Evolutionary conservation across 768 basidiomycete genomes (phyloP).

Genomic region (Panaeolus papilionaceus): DNA sequence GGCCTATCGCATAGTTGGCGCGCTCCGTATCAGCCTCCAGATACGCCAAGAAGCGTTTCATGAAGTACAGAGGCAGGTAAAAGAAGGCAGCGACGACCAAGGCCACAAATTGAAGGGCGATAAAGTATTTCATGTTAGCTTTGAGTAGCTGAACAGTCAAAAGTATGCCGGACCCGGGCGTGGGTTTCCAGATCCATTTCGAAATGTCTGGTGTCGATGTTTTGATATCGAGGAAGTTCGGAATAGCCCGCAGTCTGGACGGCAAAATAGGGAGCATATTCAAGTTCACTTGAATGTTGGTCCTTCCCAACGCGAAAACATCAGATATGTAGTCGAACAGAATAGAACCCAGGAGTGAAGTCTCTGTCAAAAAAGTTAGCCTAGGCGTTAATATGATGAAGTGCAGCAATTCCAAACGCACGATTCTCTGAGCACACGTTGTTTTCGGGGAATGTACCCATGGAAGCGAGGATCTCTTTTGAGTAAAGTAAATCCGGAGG

Average conservation of each 20-base stretch:
- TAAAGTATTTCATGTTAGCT: slow-evolving; percentile 22
- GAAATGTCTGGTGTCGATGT: slow-evolving; percentile 19
- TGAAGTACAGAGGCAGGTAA: slow-evolving; percentile 45
- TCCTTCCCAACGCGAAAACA: slow-evolving; percentile 25
- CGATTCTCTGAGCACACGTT: slow-evolving; percentile 22
- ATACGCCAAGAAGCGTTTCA: slow-evolving; percentile 62
- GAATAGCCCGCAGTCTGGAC: slow-evolving; percentile 19
- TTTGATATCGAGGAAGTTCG: slow-evolving; percentile 22
- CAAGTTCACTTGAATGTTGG: slow-evolving; percentile 16
- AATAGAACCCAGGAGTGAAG: slow-evolving; percentile 9
- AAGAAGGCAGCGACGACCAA: slow-evolving; percentile 26
- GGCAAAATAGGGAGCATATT: slow-evolving; percentile 25
- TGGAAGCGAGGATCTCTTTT: slow-evolving; percentile 9
- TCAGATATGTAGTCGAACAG: slow-evolving; percentile 24
- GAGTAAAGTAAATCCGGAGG: slow-evolving; percentile 21
- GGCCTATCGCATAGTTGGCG: slow-evolving; percentile 64
- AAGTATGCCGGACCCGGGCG: slow-evolving; percentile 25
- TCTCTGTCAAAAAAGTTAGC: not conserved
- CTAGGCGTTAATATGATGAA: not conserved
- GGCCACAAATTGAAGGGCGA: slow-evolving; percentile 22
- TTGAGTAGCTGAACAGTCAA: slow-evolving; percentile 25
- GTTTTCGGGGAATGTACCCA: slow-evolving; percentile 21
- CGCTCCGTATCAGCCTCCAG: slow-evolving; percentile 64
- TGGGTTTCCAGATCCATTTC: slow-evolving; percentile 22
- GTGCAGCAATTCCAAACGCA: not conserved